Percentiles rank a stretch among this genome's conserved stretches.
These are phyloP conservation scores for Fusarium circinatum DNA, from an alignment of 2,329 filamentous ascomycete species.

Conservation along the genomic window DNA sequence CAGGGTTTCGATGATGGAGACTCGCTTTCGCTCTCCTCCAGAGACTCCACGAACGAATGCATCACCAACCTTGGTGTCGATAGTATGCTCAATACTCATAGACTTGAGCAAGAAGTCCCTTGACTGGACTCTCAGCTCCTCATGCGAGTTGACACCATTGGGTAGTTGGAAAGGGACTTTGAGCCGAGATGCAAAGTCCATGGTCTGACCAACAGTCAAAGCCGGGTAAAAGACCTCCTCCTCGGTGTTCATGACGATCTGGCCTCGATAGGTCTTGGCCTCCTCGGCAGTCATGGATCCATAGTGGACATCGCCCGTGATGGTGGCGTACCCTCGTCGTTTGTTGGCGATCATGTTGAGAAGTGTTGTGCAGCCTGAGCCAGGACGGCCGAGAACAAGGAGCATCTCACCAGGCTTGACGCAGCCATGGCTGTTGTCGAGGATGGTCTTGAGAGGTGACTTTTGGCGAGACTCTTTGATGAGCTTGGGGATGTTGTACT, in stretches of 20 bases:
- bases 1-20: constrained; percentile 73
- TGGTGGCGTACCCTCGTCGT: constrained; percentile 65
- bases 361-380: constrained; percentile 76
- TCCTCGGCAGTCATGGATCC: constrained; percentile 61
- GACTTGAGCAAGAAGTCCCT: constrained; percentile 67
- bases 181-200: constrained; percentile 73
- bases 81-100: constrained; percentile 68
- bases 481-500: constrained; percentile 65
- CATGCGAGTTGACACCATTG: constrained; percentile 51
- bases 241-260: constrained; percentile 77
- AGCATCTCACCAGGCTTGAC: constrained; percentile 80
- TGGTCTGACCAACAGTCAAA: constrained; percentile 75
- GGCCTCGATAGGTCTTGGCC: constrained; percentile 61
- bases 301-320: constrained; percentile 68
- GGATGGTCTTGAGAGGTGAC: constrained; percentile 70
- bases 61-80: constrained; percentile 74
- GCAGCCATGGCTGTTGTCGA: constrained; percentile 73
- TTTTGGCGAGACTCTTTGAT: constrained; percentile 63
- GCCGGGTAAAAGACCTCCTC: constrained; percentile 74
- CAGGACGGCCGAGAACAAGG: constrained; percentile 74
- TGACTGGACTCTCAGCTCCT: constrained; percentile 58
- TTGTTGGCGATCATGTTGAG: constrained; percentile 76
- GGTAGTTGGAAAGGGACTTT: constrained; percentile 64
- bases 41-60: constrained; percentile 73
- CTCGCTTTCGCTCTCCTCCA: constrained; percentile 75